phyloP scores from a whole-genome alignment of 2,329 filamentous ascomycete genomes.

The Coleophoma cylindrospora region DNA sequence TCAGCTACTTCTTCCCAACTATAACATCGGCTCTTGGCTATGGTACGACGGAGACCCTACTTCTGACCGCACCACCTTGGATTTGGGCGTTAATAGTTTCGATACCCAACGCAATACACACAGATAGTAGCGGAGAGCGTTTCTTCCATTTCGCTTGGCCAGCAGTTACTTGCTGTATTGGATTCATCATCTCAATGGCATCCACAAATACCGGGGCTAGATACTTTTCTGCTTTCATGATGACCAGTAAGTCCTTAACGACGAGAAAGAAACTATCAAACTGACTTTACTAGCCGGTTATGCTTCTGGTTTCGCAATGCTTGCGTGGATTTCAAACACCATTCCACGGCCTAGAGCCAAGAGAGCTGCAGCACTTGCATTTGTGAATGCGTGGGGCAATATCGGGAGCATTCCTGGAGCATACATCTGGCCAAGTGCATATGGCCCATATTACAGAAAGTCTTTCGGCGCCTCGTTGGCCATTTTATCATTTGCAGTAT shows the following conservation, averaged over 20 bases:
- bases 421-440: conserved; percentile 8
- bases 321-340: conserved; percentile 8
- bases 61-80: conserved; percentile 55
- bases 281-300: conserved; percentile 1
- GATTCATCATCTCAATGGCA: conserved; percentile 21
- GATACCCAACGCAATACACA: conserved; percentile 48
- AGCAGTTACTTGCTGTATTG: conserved; percentile 3
- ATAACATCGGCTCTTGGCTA: conserved; percentile 47
- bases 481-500: background rate
- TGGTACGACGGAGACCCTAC: conserved; percentile 43
- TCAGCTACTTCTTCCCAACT: background rate
- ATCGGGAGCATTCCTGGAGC: conserved; percentile 8
- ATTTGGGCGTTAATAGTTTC: conserved; percentile 54
- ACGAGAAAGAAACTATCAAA: background rate
- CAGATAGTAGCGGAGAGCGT: conserved; percentile 40
- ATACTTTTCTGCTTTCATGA: conserved; percentile 19
- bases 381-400: conserved; percentile 8
- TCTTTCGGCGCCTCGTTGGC: conserved; percentile 3
- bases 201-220: conserved; percentile 16
- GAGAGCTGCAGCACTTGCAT: conserved; percentile 8
- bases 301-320: conserved; percentile 3
- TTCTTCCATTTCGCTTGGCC: conserved; percentile 2
- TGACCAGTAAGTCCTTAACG: conserved; percentile 5
- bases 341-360: conserved; percentile 6
- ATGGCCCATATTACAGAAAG: conserved; percentile 1